phyloP scores from a whole-genome alignment of 345 rosid species.

The Trapa incisa region DNA sequence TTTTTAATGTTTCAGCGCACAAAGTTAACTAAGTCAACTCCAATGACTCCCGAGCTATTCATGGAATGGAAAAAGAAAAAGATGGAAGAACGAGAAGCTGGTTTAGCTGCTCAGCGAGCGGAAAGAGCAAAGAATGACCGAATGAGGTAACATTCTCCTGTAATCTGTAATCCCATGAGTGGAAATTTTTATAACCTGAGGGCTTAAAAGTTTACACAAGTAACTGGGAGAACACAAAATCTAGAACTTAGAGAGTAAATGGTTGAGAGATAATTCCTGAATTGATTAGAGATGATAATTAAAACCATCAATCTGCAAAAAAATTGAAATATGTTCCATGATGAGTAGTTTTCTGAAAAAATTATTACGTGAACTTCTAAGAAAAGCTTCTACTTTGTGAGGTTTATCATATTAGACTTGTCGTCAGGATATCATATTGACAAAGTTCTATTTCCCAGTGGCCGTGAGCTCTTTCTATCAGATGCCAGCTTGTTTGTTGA shows the following conservation, averaged over 20 bases:
- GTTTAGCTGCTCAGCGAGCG: slow-evolving; percentile 70
- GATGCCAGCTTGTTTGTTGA: slow-evolving; percentile 92
- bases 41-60: slow-evolving; percentile 81
- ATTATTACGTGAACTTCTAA: background rate
- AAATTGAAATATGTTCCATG: background rate
- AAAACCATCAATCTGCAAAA: background rate
- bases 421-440: slow-evolving; percentile 7
- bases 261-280: background rate
- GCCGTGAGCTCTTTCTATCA: slow-evolving; percentile 83
- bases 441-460: slow-evolving; percentile 37
- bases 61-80: slow-evolving; percentile 86
- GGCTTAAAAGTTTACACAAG: background rate
- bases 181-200: background rate
- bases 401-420: background rate
- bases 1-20: slow-evolving; percentile 44
- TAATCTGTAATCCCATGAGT: background rate
- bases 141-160: slow-evolving; percentile 52
- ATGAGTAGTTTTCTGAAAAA: background rate
- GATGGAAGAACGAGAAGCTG: slow-evolving; percentile 66
- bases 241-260: no score
- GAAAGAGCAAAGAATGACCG: slow-evolving; percentile 98
- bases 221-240: no score
- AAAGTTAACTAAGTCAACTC: slow-evolving; percentile 51
- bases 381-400: background rate
- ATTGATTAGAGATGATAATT: background rate